Evolutionary conservation across 2,329 filamentous ascomycete species (phyloP).

Genomic region (Teratosphaeria pseudoeucalypti): DNA sequence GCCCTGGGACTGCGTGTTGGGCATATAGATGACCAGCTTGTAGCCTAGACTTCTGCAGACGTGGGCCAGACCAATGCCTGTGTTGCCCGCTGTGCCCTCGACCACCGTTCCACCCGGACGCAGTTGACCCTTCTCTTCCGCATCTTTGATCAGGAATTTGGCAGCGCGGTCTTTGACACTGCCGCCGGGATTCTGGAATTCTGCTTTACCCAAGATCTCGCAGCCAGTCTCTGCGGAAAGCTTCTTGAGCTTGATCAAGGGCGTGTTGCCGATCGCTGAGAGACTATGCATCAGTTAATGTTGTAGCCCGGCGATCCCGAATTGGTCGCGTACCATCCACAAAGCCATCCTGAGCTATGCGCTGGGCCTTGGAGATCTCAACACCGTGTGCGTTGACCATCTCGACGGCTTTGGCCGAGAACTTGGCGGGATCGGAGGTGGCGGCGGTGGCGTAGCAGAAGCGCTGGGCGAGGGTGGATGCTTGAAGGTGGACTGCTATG

Average conservation of each 20-base stretch:
- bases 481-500: not conserved
- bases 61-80: constrained; percentile 92
- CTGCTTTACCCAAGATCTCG: constrained; percentile 89
- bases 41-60: constrained; percentile 89
- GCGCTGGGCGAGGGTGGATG: constrained; percentile 2
- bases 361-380: constrained; percentile 68
- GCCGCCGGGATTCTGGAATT: constrained; percentile 97
- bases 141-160: constrained; percentile 85
- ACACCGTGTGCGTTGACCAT: constrained; percentile 39
- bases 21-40: constrained; percentile 98
- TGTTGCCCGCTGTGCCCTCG: constrained; percentile 95
- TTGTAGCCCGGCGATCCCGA: not conserved
- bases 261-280: constrained; percentile 91
- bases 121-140: constrained; percentile 77
- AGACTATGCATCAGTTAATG: constrained; percentile 14
- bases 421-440: constrained; percentile 3
- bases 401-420: constrained; percentile 15
- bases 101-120: constrained; percentile 84
- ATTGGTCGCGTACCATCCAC: constrained; percentile 58
- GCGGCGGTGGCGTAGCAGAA: constrained; percentile 15
- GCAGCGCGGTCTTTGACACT: constrained; percentile 94
- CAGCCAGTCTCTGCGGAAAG: constrained; percentile 88
- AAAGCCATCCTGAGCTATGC: constrained; percentile 61
- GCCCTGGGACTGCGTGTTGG: constrained; percentile 93
- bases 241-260: constrained; percentile 77